Evolutionary conservation across 371 early-diverging fungal genomes (phyloP).

Genomic region (Rhizopus sp.): DNA sequence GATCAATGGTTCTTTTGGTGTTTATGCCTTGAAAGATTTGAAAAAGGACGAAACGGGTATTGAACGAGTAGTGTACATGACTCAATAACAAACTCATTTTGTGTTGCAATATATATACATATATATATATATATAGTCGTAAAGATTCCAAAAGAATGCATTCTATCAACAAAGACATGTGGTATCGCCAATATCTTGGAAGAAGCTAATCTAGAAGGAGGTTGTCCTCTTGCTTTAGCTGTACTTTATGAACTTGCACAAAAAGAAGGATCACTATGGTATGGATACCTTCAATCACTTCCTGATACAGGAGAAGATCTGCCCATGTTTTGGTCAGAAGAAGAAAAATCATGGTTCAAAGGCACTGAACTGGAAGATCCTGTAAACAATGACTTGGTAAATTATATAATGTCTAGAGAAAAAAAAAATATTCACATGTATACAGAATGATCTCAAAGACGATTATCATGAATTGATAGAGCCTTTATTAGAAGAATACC

Average conservation of each 20-base stretch:
- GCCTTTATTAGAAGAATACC: constrained; percentile 59
- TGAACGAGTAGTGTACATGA: not conserved
- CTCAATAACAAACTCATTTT: not conserved
- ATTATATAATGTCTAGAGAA: not conserved
- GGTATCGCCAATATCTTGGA: constrained; percentile 76
- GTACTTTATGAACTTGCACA: constrained; percentile 78
- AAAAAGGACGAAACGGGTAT: constrained; percentile 49
- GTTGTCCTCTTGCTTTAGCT: constrained; percentile 72
- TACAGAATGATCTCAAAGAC: constrained; percentile 56
- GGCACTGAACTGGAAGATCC: constrained; percentile 65
- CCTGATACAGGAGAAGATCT: constrained; percentile 56
- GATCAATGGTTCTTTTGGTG: constrained; percentile 56
- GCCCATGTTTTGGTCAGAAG: constrained; percentile 73
- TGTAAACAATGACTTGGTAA: constrained; percentile 48
- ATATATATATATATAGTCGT: no score
- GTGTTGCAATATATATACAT: not conserved
- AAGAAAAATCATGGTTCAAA: constrained; percentile 49
- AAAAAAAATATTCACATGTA: not conserved
- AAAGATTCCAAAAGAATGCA: constrained; percentile 67
- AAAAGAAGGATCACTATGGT: constrained; percentile 73
- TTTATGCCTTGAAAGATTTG: constrained; percentile 62
- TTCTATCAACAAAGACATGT: constrained; percentile 71
- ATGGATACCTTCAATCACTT: constrained; percentile 71
- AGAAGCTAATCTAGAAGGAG: constrained; percentile 68
- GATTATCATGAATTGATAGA: constrained; percentile 63